Evolutionary conservation across 441 rosid genomes (phyloP).

Genomic region (Metrosideros polymorpha): DNA sequence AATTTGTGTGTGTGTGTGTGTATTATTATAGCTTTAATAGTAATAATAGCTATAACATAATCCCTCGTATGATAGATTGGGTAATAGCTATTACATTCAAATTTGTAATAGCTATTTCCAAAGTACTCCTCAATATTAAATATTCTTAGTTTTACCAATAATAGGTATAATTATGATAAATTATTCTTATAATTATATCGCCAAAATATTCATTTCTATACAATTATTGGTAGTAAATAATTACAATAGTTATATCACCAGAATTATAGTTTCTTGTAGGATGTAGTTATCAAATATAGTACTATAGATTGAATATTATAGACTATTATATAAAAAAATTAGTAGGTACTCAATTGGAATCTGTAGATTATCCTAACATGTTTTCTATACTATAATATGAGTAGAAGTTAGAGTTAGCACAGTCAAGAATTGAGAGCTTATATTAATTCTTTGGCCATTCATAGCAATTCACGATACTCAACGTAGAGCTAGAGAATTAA

Average conservation of each 20-base stretch:
- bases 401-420: background rate
- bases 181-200: background rate
- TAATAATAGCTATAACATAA: background rate
- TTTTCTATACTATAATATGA: too few species aligned
- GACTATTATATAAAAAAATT: too few species aligned
- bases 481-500: background rate
- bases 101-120: background rate
- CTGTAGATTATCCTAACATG: too few species aligned
- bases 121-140: background rate
- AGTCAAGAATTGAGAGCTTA: background rate
- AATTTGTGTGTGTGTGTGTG: background rate
- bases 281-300: too few species aligned
- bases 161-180: background rate
- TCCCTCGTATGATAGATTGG: background rate
- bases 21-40: background rate
- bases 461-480: background rate
- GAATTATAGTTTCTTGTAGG: too few species aligned
- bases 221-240: background rate
- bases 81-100: background rate
- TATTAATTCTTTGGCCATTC: background rate
- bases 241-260: too few species aligned
- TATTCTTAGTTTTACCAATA: background rate
- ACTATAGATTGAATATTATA: too few species aligned
- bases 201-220: background rate
- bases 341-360: too few species aligned